These are phyloP conservation scores for Aspergillus sclerotialis DNA, from an alignment of 2,329 filamentous ascomycete genomes.

Conservation along the genomic window DNA sequence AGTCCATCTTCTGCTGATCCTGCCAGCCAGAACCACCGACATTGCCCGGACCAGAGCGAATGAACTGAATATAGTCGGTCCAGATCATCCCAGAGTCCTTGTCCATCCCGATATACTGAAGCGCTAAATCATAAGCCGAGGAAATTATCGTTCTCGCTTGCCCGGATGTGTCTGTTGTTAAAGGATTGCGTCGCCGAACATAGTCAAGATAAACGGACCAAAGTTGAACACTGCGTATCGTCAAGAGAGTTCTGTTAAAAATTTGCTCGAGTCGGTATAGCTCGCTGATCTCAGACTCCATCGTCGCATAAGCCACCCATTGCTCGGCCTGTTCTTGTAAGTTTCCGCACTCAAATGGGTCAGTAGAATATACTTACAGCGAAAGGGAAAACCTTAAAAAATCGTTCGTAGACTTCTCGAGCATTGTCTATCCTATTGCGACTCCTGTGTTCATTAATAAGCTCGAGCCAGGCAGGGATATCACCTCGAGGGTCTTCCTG, in stretches of 20 bases:
- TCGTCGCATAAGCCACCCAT: constrained; percentile 81
- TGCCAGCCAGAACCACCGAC: constrained; percentile 87
- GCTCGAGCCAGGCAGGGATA: constrained; percentile 79
- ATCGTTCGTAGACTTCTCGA: constrained; percentile 73
- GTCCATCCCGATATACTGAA: constrained; percentile 84
- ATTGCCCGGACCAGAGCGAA: constrained; percentile 78
- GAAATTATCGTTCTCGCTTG: constrained; percentile 70
- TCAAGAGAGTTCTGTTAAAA: constrained; percentile 71
- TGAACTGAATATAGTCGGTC: constrained; percentile 91
- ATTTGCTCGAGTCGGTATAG: constrained; percentile 73
- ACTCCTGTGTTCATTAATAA: constrained; percentile 78
- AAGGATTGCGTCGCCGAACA: constrained; percentile 81
- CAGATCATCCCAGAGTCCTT: constrained; percentile 84
- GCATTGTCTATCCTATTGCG: constrained; percentile 77
- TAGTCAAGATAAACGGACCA: constrained; percentile 96
- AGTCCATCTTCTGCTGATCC: constrained; percentile 96
- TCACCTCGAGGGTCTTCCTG: constrained; percentile 89
- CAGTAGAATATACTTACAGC: constrained; percentile 59
- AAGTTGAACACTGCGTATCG: constrained; percentile 73
- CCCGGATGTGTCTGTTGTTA: constrained; percentile 71
- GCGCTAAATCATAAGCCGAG: constrained; percentile 85
- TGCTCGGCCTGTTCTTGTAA: constrained; percentile 66
- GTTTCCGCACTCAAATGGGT: constrained; percentile 9
- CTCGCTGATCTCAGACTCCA: constrained; percentile 84
- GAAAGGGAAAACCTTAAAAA: constrained; percentile 80